Evolutionary conservation across 2,329 filamentous ascomycete genomes (phyloP).

Genomic region (Lachnellula occidentalis): DNA sequence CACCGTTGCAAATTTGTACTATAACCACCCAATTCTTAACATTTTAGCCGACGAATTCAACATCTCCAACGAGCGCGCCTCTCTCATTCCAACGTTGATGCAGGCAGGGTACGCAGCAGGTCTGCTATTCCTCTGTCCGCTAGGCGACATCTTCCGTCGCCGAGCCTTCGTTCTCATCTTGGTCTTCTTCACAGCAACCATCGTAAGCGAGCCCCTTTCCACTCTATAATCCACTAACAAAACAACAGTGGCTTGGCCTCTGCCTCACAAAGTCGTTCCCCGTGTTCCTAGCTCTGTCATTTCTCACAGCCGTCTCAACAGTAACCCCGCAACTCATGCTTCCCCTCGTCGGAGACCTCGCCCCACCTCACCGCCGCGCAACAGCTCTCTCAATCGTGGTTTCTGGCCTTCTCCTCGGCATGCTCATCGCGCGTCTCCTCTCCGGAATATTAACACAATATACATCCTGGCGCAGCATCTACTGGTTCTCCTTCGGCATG

Average conservation of each 20-base stretch:
- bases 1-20: conserved; percentile 77
- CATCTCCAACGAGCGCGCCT: conserved; percentile 63
- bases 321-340: conserved; percentile 79
- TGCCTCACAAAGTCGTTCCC: conserved; percentile 62
- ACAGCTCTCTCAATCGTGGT: conserved; percentile 68
- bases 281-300: conserved; percentile 65
- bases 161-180: conserved; percentile 65
- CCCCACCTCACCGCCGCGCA: conserved; percentile 61
- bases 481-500: conserved; percentile 69
- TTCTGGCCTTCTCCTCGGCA: conserved; percentile 68
- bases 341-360: conserved; percentile 72
- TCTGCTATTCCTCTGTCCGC: conserved; percentile 66
- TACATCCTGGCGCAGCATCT: conserved; percentile 69
- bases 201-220: conserved; percentile 43
- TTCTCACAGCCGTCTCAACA: conserved; percentile 69
- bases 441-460: conserved; percentile 71
- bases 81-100: conserved; percentile 65
- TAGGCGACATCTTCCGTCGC: conserved; percentile 65
- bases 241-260: conserved; percentile 56
- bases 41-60: conserved; percentile 66
- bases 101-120: conserved; percentile 76
- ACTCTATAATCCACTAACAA: neutral
- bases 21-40: conserved; percentile 74
- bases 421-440: conserved; percentile 70
- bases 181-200: conserved; percentile 60